phyloP scores from a whole-genome alignment of 2,329 filamentous ascomycete genomes.

The Sarocladium oryzae region DNA sequence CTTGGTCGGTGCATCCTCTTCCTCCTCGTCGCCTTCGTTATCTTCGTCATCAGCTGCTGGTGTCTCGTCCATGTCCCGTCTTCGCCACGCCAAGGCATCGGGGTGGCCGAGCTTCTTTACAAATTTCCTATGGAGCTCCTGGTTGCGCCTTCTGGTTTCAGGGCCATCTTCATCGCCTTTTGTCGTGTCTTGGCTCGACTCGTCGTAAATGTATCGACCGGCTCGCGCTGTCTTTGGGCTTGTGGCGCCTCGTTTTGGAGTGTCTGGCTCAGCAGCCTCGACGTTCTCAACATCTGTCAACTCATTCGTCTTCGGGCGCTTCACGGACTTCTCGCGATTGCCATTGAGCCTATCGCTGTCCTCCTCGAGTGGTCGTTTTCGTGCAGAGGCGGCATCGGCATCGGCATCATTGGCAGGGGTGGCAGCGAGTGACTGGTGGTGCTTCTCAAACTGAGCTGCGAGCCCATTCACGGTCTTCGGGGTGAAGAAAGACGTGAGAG shows the following conservation, averaged over 20 bases:
- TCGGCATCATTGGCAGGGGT: conserved; percentile 16
- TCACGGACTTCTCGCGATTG: conserved; percentile 30
- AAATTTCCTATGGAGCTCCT: conserved; percentile 74
- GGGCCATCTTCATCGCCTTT: conserved; percentile 39
- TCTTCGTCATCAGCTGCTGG: conserved; percentile 49
- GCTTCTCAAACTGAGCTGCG: conserved; percentile 28
- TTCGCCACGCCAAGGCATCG: conserved; percentile 67
- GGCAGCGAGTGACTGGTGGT: conserved; percentile 17
- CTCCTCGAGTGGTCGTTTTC: conserved; percentile 47
- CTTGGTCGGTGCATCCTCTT: conserved; percentile 44
- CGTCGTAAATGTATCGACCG: conserved; percentile 45
- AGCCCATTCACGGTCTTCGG: conserved; percentile 49
- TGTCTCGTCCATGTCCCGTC: conserved; percentile 43
- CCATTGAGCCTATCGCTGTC: conserved; percentile 38
- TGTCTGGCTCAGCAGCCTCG: conserved; percentile 25
- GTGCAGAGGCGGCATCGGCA: conserved; percentile 24
- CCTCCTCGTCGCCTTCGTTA: conserved; percentile 52
- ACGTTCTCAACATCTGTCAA: conserved; percentile 28
- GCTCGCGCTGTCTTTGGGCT: conserved; percentile 32
- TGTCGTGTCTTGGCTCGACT: conserved; percentile 27
- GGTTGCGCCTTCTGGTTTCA: conserved; percentile 50
- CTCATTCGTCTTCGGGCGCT: conserved; percentile 35
- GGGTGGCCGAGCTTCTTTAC: conserved; percentile 84
- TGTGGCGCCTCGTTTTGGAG: conserved; percentile 14
- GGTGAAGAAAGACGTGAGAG: conserved; percentile 81